Conservation (phyloP, 192 early-diverging fungal genomes). For the Coemansia sp. region DNA sequence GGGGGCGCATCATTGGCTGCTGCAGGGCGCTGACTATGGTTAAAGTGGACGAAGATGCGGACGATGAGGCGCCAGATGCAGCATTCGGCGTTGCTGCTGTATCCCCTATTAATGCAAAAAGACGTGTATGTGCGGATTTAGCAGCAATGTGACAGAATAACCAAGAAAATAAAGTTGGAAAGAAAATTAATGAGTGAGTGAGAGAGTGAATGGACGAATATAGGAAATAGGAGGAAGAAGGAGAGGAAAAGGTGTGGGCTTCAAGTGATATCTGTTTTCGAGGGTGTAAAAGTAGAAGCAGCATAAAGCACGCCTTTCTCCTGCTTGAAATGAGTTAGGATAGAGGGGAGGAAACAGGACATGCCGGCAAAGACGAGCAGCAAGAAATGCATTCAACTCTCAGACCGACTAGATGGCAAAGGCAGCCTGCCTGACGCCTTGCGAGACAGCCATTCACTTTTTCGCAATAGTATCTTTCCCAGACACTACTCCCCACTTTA, state of each 20-base stretch:
- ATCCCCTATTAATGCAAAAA: slow-evolving; percentile 6
- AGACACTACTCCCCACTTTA: slow-evolving; percentile 2
- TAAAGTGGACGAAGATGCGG: slow-evolving; percentile 17
- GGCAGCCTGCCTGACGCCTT: background rate
- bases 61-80: slow-evolving; percentile 20
- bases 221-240: background rate
- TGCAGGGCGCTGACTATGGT: slow-evolving; percentile 22
- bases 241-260: too few relatives aligned
- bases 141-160: slow-evolving; percentile 10
- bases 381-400: background rate
- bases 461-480: slow-evolving; percentile 2
- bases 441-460: background rate
- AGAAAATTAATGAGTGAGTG: background rate
- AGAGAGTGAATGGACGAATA: background rate
- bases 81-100: slow-evolving; percentile 15
- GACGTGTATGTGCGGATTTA: slow-evolving; percentile 3
- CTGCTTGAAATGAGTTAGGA: background rate
- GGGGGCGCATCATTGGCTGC: slow-evolving; percentile 14
- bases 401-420: background rate
- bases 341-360: background rate
- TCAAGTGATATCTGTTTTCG: too few relatives aligned
- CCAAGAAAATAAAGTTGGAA: background rate
- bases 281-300: too few relatives aligned
- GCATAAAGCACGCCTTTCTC: background rate
- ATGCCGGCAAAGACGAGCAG: background rate